phyloP scores from a whole-genome alignment of 2,329 filamentous ascomycete genomes.

The Colletotrichum sp. region DNA sequence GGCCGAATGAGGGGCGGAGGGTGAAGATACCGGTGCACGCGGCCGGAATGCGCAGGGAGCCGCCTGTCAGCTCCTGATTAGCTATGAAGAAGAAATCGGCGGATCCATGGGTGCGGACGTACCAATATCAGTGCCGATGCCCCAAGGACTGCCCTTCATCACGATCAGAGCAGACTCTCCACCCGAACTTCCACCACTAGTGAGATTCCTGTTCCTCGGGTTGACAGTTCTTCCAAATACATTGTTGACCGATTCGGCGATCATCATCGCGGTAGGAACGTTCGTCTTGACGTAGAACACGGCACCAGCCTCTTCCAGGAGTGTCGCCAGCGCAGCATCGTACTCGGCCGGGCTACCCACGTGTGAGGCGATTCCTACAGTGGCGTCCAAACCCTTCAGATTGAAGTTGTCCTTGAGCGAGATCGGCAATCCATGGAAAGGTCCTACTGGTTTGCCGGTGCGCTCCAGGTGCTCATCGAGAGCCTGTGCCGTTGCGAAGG shows the following conservation, averaged over 20 bases:
- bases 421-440: conserved; percentile 69
- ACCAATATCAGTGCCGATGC: conserved; percentile 68
- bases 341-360: conserved; percentile 59
- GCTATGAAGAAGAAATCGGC: too few relatives aligned
- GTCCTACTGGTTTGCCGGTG: conserved; percentile 57
- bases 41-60: conserved; percentile 58
- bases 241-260: conserved; percentile 70
- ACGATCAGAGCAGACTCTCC: conserved; percentile 69
- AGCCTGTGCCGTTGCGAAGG: conserved; percentile 49
- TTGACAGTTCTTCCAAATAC: conserved; percentile 67
- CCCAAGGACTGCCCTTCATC: conserved; percentile 62
- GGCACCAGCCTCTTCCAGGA: conserved; percentile 53
- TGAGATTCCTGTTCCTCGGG: conserved; percentile 62
- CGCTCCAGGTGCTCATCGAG: conserved; percentile 55
- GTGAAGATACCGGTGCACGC: conserved; percentile 64
- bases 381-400: conserved; percentile 62
- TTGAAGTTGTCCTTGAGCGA: conserved; percentile 77
- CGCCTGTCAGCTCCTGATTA: conserved; percentile 34
- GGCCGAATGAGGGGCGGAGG: conserved; percentile 60
- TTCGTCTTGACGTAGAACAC: conserved; percentile 64
- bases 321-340: conserved; percentile 43
- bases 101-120: neutral
- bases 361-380: conserved; percentile 65
- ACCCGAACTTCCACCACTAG: conserved; percentile 69
- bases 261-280: conserved; percentile 71